Evolutionary conservation across 75 land plant genomes (phyloP), one percentile per base, ranked within the genome.

Genomic region (Picea sitchensis): DNA sequence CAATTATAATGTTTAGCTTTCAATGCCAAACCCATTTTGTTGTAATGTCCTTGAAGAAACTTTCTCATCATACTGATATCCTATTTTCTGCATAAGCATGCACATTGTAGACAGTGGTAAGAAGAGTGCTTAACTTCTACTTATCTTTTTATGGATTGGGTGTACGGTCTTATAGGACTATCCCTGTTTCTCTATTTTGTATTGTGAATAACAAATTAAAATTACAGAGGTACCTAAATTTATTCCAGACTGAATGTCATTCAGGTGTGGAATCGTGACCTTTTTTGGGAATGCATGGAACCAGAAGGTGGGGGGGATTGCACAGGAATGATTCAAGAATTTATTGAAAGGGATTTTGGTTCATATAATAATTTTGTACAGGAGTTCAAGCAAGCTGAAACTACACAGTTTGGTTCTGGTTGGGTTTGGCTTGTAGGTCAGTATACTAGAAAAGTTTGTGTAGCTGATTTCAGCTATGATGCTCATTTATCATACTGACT

Each of bases 401-500:
- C 82, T 7, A 83, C 91, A 38, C 98, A 90, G 80, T 94, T 95
- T 84, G 98, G 98, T 75, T 95, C 98, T 81, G 98, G 98, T 65
- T 95, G 98, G 98, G 98, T 86, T 59, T 95, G 98, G 98, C 98
- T 95, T 71, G 87, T 77, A 3, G 87, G 96, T 92, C 76, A 86
- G 94, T 76, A n/a, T 26, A 14, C 9, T 58, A 14, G 36, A 41
- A 56, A 65, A n/a, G 20, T 73, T 47, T 65, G 3, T 59, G 14
- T 47, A 44, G 58, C 51, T 56, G 3, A 23, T 14, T 44, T 38
- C 23, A 51, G 59, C 41, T 31, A 32, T 59, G 18, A 13, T 21
- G 75, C 30, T 57, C 6, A 9, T 36, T 59, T 78, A 38, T 61
- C 79, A 76, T 51, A 34, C 20, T 14, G 17, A 26, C 67, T 26